phyloP scores from a whole-genome alignment of 2,329 filamentous ascomycete species.

The Dactylellina haptotyla region DNA sequence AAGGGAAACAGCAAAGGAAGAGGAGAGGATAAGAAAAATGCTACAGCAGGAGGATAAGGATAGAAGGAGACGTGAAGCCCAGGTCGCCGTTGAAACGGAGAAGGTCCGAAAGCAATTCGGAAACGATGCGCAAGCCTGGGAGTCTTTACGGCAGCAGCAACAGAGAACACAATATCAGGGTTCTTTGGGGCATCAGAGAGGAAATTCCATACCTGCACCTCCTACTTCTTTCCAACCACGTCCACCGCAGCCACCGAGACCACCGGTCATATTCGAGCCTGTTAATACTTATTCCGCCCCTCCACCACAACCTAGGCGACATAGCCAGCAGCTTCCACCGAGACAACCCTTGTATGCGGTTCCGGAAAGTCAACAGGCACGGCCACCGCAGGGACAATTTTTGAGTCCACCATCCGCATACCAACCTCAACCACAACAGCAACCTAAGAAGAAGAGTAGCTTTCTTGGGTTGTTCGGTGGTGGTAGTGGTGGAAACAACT shows the following conservation, averaged over 20 bases:
- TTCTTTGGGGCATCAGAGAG: slow-evolving; percentile 38
- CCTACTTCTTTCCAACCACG: slow-evolving; percentile 21
- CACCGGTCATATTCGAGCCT: slow-evolving; percentile 42
- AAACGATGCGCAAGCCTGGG: slow-evolving; percentile 43
- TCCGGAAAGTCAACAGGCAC: slow-evolving; percentile 35
- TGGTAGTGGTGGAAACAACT: slow-evolving; percentile 17
- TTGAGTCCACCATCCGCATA: slow-evolving; percentile 24
- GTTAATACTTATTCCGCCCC: background rate
- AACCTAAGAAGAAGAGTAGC: slow-evolving; percentile 39
- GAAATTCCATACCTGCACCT: slow-evolving; percentile 22
- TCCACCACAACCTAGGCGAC: slow-evolving; percentile 1
- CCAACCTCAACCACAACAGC: slow-evolving; percentile 18
- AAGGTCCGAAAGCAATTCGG: slow-evolving; percentile 65
- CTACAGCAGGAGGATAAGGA: slow-evolving; percentile 56
- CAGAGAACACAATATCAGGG: background rate
- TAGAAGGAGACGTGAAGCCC: slow-evolving; percentile 65
- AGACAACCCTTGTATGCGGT: slow-evolving; percentile 48
- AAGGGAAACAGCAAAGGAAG: slow-evolving; percentile 57
- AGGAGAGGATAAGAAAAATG: slow-evolving; percentile 55
- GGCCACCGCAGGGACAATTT: slow-evolving; percentile 32
- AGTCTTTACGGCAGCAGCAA: slow-evolving; percentile 29
- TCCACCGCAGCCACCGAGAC: slow-evolving; percentile 6
- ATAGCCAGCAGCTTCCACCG: slow-evolving; percentile 40
- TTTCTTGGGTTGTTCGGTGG: slow-evolving; percentile 37
- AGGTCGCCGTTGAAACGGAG: slow-evolving; percentile 79